phyloP scores from a whole-genome alignment of 352 stramenopile genomes.

The Globisporangium spiculum region DNA sequence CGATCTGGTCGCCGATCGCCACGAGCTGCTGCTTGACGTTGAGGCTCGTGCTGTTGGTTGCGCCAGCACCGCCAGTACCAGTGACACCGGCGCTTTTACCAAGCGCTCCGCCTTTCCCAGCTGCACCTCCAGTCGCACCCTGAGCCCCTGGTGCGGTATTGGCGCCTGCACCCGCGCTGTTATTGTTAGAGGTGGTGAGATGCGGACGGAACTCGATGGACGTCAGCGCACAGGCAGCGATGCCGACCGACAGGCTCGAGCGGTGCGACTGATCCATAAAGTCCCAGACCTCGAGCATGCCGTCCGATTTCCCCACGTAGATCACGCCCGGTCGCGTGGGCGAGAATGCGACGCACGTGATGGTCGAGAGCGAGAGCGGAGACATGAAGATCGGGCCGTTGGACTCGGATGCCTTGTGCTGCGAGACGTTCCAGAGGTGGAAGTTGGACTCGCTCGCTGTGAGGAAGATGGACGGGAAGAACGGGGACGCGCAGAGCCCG shows the following conservation, averaged over 20 bases:
- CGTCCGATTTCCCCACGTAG: conserved; percentile 87
- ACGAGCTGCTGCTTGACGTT: conserved; percentile 88
- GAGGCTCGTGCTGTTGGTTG: conserved; percentile 17
- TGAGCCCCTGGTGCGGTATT: conserved; percentile 1
- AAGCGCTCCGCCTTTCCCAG: conserved; percentile 7
- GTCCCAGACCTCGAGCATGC: conserved; percentile 92
- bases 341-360: conserved; percentile 88
- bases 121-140: conserved; percentile 10
- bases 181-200: conserved; percentile 15
- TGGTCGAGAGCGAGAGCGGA: conserved; percentile 67
- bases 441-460: conserved; percentile 89
- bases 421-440: conserved; percentile 90
- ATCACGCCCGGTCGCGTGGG: conserved; percentile 85
- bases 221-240: conserved; percentile 87
- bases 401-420: conserved; percentile 30
- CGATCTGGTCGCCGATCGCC: conserved; percentile 88
- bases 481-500: conserved; percentile 82
- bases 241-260: conserved; percentile 70
- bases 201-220: conserved; percentile 74
- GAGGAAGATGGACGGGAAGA: conserved; percentile 89
- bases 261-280: conserved; percentile 91
- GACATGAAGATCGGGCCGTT: conserved; percentile 86
- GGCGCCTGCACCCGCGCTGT: neutral
- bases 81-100: conserved; percentile 4
- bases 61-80: neutral